phyloP scores from a whole-genome alignment of 2,329 filamentous ascomycete genomes.

The Penicillium sp. region DNA sequence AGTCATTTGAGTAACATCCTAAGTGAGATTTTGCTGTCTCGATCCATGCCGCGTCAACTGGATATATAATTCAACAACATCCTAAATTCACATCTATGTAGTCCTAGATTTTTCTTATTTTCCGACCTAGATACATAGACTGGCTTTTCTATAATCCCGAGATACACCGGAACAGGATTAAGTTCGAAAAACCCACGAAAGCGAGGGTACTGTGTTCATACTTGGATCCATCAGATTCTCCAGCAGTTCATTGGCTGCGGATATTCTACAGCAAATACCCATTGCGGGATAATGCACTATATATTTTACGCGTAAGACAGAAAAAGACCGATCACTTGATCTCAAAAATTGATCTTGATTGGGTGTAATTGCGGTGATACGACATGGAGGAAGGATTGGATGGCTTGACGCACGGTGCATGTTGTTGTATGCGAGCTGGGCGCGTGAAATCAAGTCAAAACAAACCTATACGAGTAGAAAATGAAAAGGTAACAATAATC shows the following conservation, averaged over 20 bases:
- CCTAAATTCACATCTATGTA: background rate
- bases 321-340: background rate
- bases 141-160: no score
- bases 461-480: background rate
- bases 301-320: background rate
- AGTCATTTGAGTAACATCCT: background rate
- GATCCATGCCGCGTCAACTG: background rate
- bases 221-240: background rate
- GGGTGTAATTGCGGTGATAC: background rate
- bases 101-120: background rate
- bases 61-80: background rate
- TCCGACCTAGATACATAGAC: background rate
- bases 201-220: background rate
- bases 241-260: background rate
- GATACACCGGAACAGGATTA: background rate
- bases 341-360: background rate
- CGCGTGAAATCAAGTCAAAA: background rate
- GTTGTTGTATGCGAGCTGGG: background rate
- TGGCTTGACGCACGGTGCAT: conserved; percentile 1
- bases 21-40: background rate
- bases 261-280: background rate
- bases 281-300: background rate
- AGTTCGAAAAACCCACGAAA: background rate
- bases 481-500: background rate
- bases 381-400: background rate